Conservation (phyloP, 2,329 filamentous ascomycete genomes). For the Trichoderma citrinoviride region DNA sequence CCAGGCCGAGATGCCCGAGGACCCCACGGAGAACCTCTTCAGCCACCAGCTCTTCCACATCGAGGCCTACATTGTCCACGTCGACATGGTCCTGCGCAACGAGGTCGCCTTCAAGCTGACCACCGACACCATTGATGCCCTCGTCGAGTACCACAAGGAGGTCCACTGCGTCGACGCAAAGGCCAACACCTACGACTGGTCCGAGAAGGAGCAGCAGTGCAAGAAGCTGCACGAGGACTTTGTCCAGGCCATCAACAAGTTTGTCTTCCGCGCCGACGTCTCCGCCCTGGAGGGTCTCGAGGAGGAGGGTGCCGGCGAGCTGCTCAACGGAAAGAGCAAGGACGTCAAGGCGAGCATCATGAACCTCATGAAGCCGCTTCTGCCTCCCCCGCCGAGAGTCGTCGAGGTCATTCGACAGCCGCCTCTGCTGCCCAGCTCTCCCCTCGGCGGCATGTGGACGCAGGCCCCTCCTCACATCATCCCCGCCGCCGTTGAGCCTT, state of each 20-base stretch:
- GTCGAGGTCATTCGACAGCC: slow-evolving; percentile 86
- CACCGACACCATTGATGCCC: slow-evolving; percentile 84
- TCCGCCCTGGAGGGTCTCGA: slow-evolving; percentile 91
- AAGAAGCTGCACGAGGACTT: slow-evolving; percentile 98
- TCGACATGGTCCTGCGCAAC: slow-evolving; percentile 97
- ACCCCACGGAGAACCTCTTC: slow-evolving; percentile 82
- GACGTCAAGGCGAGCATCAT: slow-evolving; percentile 88
- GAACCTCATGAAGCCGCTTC: slow-evolving; percentile 80
- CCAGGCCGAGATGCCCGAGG: slow-evolving; percentile 77
- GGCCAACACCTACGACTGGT: slow-evolving; percentile 88
- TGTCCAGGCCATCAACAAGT: slow-evolving; percentile 94
- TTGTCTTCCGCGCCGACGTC: slow-evolving; percentile 87
- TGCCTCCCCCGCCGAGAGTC: slow-evolving; percentile 81
- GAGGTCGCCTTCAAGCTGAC: slow-evolving; percentile 99
- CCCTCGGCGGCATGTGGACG: slow-evolving; percentile 77
- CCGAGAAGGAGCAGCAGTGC: slow-evolving; percentile 91
- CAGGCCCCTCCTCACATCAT: slow-evolving; percentile 65
- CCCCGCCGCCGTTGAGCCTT: slow-evolving; percentile 70
- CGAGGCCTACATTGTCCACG: slow-evolving; percentile 96
- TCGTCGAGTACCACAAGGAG: slow-evolving; percentile 95
- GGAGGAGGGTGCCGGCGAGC: slow-evolving; percentile 91
- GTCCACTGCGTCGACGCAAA: slow-evolving; percentile 88
- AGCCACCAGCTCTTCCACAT: slow-evolving; percentile 92
- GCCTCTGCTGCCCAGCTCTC: slow-evolving; percentile 80
- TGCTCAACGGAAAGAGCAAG: slow-evolving; percentile 86